Conservation (phyloP, 805 yeast species). For the Candida sonorensis region DNA sequence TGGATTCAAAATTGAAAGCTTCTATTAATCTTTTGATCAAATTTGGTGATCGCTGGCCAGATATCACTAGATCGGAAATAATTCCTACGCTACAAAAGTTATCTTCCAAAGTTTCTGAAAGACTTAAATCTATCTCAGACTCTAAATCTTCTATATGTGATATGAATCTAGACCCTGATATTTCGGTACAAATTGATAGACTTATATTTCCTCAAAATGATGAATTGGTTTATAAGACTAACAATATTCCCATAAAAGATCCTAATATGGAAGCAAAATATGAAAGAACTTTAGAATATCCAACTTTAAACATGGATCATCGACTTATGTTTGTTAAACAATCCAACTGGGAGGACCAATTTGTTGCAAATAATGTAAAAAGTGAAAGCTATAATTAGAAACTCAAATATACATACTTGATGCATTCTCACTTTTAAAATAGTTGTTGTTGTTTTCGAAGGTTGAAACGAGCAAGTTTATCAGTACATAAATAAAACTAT, state of each 20-base stretch:
- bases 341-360: conserved; percentile 10
- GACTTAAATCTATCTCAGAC: conserved; percentile 1
- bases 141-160: not conserved
- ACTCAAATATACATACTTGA: not conserved
- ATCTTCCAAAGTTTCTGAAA: conserved; percentile 2
- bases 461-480: no score
- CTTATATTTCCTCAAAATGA: conserved; percentile 7
- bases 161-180: not conserved
- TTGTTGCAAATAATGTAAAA: conserved; percentile 4
- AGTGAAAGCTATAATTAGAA: conserved; percentile 2
- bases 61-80: conserved; percentile 6
- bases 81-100: conserved; percentile 4
- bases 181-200: conserved; percentile 6
- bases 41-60: conserved; percentile 12
- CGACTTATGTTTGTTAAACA: conserved; percentile 2
- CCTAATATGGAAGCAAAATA: not conserved
- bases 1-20: conserved; percentile 8
- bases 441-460: no score
- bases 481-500: no score
- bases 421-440: no score
- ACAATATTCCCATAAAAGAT: not conserved
- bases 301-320: no score
- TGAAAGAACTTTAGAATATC: no score
- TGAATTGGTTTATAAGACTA: not conserved
- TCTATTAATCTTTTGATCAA: conserved; percentile 5